Evolutionary conservation across 2,329 filamentous ascomycete genomes (phyloP).

Genomic region (Botrytis aclada): DNA sequence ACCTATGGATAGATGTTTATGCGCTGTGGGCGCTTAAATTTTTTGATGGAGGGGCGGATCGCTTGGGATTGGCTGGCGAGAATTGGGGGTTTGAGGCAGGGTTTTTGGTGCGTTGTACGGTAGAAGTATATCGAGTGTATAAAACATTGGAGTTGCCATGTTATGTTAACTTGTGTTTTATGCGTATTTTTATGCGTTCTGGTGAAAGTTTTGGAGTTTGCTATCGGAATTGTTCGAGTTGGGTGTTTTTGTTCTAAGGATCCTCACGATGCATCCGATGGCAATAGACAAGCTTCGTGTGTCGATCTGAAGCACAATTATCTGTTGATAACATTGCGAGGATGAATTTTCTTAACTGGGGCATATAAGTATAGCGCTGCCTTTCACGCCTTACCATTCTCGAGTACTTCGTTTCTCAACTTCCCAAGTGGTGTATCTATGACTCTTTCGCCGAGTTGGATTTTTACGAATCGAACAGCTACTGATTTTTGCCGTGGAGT

Average conservation of each 20-base stretch:
- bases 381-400: too few species aligned
- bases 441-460: not conserved
- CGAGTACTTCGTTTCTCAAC: not conserved
- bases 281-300: not conserved
- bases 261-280: not conserved
- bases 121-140: not conserved
- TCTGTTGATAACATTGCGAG: not conserved
- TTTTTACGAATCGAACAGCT: not conserved
- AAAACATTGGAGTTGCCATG: not conserved
- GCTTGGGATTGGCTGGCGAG: not conserved
- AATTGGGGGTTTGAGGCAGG: not conserved
- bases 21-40: constrained; percentile 8
- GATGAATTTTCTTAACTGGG: too few species aligned
- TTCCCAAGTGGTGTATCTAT: not conserved
- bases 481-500: not conserved
- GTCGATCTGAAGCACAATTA: not conserved
- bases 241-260: not conserved
- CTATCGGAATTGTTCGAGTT: not conserved
- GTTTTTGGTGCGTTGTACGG: not conserved
- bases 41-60: not conserved
- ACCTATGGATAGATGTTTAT: not conserved
- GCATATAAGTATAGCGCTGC: not conserved
- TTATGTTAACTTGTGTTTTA: not conserved
- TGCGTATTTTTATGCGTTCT: not conserved
- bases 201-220: not conserved